Base-by-base conservation (phyloP, 1,139 yeast species). In the Sugiyamaella neomexicana region DNA sequence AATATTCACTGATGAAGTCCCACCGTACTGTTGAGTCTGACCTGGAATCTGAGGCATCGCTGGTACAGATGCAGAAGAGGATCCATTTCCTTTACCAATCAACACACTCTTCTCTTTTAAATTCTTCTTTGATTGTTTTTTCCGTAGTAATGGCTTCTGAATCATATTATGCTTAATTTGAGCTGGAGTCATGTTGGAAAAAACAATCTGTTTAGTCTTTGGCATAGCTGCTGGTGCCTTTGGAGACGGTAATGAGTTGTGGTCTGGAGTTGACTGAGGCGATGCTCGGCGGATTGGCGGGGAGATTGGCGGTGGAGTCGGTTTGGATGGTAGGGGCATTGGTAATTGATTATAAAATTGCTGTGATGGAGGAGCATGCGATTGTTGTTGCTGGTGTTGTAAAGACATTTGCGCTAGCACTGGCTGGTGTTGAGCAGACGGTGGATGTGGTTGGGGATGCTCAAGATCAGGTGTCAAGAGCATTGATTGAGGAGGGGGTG, bases 81-180 rank as follows among this genome's bases (percentile, higher is more conserved):
- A 17, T 42, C 13, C 41, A 12, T 13, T 15, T 16, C 32, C 46
- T 13, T 31, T 36, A n/a, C 37, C 49, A 20, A 45, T 45, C 13
- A 49, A 32, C 8, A 48, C 37, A 16, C 44, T 42, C 43, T 51
- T 53, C 25, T 55, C 54, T 46, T 36, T 39, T 15, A 52, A 38
- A 27, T 47, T 52, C 52, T 52, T 57, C 50, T 50, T 50, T 12
- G 55, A 42, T 31, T 48, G 53, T 29, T 49, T 36, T 29, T 48
- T 54, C 42, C 31, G 54, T 42, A 50, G 36, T 38, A 41, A 40
- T 20, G 50, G 56, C 25, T 47, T 54, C 52, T 48, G 52, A 16
- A 53, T 46, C 56, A 53, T 53, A 15, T 50, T 53, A 17, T 53
- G 49, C 44, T 53, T 42, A 20, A 53, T 53, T 41, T 53, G 56